Base-by-base conservation (phyloP, 2,329 filamentous ascomycete species). In the Pyricularia sp. region DNA sequence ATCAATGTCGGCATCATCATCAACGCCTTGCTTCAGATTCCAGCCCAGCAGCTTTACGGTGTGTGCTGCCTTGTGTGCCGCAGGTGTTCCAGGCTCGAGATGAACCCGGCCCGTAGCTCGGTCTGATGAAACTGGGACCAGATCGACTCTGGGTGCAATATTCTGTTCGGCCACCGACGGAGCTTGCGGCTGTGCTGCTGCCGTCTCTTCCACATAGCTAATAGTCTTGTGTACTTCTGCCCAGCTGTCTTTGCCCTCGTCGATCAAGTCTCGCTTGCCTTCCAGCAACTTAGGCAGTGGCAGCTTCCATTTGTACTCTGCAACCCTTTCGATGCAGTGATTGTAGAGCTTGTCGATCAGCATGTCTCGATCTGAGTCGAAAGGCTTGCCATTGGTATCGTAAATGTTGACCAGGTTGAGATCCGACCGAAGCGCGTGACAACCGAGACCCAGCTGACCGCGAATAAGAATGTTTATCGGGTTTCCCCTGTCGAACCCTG, bases 401-500 rank as follows among this genome's bases (percentile, higher is more conserved):
- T 97, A 97, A 10, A 99, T 87, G 9, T 91, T 94, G 53, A 55
- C 57, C 28, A 62, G 35, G 0, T 66, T 69, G 19, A 93, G 93
- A 53, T 87, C 84, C n/a, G 85, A 80, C 68, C 87, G 88, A 66
- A 99, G 80, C 28, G 88, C 81, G 74, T 97, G 91, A 73, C 96
- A 97, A 19, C 87, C 87, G 24, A 99, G 82, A 30, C 89, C 90
- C 62, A 99, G 82, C 75, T 99, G 96, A 19, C 91, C 93, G 69
- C 94, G 88, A 65, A 99, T 87, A 66, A 99, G 86, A 62, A 93
- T 85, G 73, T 97, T 96, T 70, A 99, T 78, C 5, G 94, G 94
- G 70, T 99, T 99, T 22, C 96, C 96, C 69, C 91, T 86, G 69
- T 97, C 92, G 73, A 97, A 99, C 0, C 94, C 94, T 40, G 96